These are phyloP conservation scores for Anthracocystis setariae DNA, from an alignment of 1,284 basidiomycete genomes.

Conservation along the genomic window DNA sequence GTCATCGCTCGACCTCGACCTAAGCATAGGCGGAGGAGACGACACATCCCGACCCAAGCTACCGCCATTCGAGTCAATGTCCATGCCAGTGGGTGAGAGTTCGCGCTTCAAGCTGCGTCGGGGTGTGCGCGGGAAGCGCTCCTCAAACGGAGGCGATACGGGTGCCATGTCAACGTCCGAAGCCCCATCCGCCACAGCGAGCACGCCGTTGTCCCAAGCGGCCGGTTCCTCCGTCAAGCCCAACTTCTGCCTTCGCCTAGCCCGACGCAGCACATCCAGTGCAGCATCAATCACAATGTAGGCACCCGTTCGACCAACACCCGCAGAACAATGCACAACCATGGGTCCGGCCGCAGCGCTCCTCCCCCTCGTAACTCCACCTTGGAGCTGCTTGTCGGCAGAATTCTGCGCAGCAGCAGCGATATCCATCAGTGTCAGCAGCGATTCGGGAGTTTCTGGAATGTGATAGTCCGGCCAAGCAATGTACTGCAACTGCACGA, in stretches of 20 bases:
- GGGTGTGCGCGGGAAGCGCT: conserved; percentile 32
- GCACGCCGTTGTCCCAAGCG: conserved; percentile 33
- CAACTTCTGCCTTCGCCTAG: conserved; percentile 25
- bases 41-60: conserved; percentile 38
- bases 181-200: conserved; percentile 2
- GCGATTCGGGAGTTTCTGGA: conserved; percentile 54
- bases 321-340: conserved; percentile 67
- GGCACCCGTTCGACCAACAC: conserved; percentile 64
- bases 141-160: conserved; percentile 17
- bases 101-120: conserved; percentile 54
- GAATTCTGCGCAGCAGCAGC: conserved; percentile 48
- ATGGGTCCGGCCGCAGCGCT: conserved; percentile 46
- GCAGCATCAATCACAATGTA: conserved; percentile 62
- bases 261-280: conserved; percentile 53
- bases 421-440: conserved; percentile 56
- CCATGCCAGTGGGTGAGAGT: conserved; percentile 57
- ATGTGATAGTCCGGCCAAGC: conserved; percentile 67
- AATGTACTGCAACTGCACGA: conserved; percentile 63
- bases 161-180: conserved; percentile 48
- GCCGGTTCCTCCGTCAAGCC: conserved; percentile 4
- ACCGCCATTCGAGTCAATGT: conserved; percentile 39
- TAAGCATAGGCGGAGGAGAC: conserved; percentile 51
- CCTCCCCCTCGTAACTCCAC: conserved; percentile 1
- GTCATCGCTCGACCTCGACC: conserved; percentile 42
- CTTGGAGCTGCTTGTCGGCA: conserved; percentile 37